Base-by-base conservation (phyloP, 176 grass and related monocot genomes). In the Urochloa ruziziensis region DNA sequence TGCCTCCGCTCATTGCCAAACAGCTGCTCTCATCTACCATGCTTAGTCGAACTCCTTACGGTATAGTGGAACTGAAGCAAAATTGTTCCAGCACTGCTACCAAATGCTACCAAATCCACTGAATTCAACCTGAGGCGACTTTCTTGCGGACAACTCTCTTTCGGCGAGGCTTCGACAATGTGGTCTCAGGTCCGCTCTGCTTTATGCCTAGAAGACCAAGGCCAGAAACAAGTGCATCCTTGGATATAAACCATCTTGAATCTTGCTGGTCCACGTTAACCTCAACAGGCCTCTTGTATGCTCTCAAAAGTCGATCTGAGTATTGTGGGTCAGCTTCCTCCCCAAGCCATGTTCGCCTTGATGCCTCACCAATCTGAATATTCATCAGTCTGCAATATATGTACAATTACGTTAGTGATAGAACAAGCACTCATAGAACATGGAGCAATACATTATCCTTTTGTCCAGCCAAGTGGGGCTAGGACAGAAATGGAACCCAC, bases 221-320 rank as follows among this genome's bases (percentile, higher is more conserved):
- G 35, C 93, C 93, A 75, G 91, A 96, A 46, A 93, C 90, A 21
- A 96, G 82, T 18, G 96, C 89, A 87, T 99, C 91, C 90, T 92
- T 99, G 4, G 93, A 99, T 88, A 99, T 94, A 87, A 96, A 96
- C 96, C 96, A 99, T 48, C 92, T 94, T 32, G 93, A 94, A 51
- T 93, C 78, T 67, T 94, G 80, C 78, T 91, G 79, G 3, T 92
- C 85, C 57, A 11, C 61, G 69, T 82, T 48, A 81, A 66, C 88
- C 59, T 92, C 83, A 30, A 94, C 62, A 40, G 89, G 87, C 69
- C 90, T 92, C 49, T 85, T 94, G 68, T 96, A 94, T 77, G 89
- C 77, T 85, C 89, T 94, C 36, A 99, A 69, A 48, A 99, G 54
- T 70, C 81, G 85, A 60, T 94, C 93, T 59, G 96, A 96, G 35